Conservation (phyloP, 805 yeast species). For the Ogataea populi-albae region DNA sequence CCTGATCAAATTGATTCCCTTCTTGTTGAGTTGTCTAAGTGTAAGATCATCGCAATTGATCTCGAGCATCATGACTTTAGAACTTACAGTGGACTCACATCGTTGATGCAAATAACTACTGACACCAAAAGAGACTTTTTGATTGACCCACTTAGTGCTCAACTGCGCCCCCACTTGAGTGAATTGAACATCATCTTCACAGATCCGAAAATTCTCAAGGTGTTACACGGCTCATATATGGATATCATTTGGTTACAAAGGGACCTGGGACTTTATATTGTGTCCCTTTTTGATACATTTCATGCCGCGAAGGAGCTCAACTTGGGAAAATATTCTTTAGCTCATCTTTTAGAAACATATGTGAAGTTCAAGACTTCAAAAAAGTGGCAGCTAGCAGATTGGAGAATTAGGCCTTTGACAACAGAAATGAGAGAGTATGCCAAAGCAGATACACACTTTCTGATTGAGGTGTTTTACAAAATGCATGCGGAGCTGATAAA, state of each 20-base stretch:
- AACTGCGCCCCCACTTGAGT: conserved; percentile 65
- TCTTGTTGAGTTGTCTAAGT: conserved; percentile 48
- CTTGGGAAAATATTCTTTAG: conserved; percentile 78
- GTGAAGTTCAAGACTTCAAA: conserved; percentile 87
- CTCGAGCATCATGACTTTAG: conserved; percentile 94
- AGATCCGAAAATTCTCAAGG: conserved; percentile 77
- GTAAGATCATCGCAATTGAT: conserved; percentile 81
- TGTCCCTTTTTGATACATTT: conserved; percentile 86
- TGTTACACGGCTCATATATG: conserved; percentile 95
- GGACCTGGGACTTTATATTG: conserved; percentile 88
- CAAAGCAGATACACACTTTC: conserved; percentile 90
- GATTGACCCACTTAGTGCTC: conserved; percentile 69
- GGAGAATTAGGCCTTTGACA: conserved; percentile 88
- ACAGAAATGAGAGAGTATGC: conserved; percentile 80
- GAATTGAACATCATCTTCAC: conserved; percentile 72
- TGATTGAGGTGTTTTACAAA: conserved; percentile 75
- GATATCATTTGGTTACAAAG: conserved; percentile 97
- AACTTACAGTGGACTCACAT: conserved; percentile 85
- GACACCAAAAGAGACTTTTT: conserved; percentile 65
- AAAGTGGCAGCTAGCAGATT: conserved; percentile 93
- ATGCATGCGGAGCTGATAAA: conserved; percentile 61
- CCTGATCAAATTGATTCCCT: conserved; percentile 49
- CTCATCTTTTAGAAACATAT: conserved; percentile 74
- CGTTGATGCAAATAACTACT: conserved; percentile 88
- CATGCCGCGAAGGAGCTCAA: conserved; percentile 83